These are phyloP conservation scores for Lactifluus hygrophoroides DNA, from an alignment of 768 basidiomycete genomes.

Conservation along the genomic window DNA sequence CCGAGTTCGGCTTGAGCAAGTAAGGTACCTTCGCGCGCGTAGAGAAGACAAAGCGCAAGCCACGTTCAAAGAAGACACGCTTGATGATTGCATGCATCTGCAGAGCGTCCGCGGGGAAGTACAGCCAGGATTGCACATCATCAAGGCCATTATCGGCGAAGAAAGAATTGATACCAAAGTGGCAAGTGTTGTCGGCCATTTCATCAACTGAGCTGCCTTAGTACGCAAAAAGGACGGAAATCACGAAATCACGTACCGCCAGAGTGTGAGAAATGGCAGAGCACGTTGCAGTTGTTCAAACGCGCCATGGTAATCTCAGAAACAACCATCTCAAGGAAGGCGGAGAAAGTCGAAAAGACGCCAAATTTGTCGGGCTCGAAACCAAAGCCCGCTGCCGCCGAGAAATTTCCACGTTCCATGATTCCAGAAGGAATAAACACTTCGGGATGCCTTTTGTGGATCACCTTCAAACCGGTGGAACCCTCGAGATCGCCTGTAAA, in stretches of 20 bases:
- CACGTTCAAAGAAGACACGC: constrained; percentile 74
- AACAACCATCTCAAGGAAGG: constrained; percentile 86
- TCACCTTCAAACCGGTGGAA: constrained; percentile 80
- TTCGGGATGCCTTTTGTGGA: constrained; percentile 86
- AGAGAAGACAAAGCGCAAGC: constrained; percentile 80
- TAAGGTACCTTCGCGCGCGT: constrained; percentile 86
- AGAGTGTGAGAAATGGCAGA: constrained; percentile 85
- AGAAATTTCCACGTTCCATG: constrained; percentile 81
- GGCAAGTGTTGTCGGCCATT: constrained; percentile 53
- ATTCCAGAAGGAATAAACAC: constrained; percentile 80
- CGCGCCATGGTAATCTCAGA: constrained; percentile 92
- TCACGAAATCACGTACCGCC: constrained; percentile 42
- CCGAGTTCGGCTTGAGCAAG: constrained; percentile 70
- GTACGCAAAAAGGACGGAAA: not conserved
- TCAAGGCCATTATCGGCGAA: constrained; percentile 84
- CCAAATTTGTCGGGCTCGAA: constrained; percentile 77
- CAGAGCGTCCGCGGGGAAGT: constrained; percentile 79
- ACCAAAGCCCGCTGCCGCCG: constrained; percentile 81
- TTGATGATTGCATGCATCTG: constrained; percentile 76
- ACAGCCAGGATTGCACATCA: constrained; percentile 70
- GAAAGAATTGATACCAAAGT: constrained; percentile 76
- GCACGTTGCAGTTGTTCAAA: constrained; percentile 79
- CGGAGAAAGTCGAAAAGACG: constrained; percentile 85
- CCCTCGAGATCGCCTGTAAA: constrained; percentile 73
- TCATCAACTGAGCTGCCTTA: constrained; percentile 20